These are phyloP conservation scores for Pseudogymnoascus sp. DNA, from an alignment of 2,329 filamentous ascomycete genomes.

Conservation along the genomic window DNA sequence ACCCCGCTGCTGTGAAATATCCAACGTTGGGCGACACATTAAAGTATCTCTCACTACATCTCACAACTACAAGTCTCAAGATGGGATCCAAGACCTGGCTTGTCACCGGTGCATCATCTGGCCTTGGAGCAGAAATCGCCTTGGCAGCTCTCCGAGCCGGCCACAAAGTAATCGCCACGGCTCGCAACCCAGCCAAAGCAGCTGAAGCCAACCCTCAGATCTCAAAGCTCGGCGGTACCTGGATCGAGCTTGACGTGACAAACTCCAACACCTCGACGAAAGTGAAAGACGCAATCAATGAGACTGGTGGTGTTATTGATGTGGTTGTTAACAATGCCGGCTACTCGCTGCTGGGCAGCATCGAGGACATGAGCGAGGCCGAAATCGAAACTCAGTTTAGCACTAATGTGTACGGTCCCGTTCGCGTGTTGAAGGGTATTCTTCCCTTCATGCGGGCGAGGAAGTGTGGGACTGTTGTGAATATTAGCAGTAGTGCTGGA, in stretches of 20 bases:
- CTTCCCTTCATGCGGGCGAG: not conserved
- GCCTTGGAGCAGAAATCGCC: conserved; percentile 34
- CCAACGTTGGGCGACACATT: no score
- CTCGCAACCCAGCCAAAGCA: conserved; percentile 26
- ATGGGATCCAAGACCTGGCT: conserved; percentile 31
- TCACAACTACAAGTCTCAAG: no score
- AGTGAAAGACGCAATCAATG: conserved; percentile 1
- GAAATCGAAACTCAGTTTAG: not conserved
- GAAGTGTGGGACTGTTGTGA: no score
- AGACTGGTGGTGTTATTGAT: conserved; percentile 15
- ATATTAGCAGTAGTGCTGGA: no score
- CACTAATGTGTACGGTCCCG: not conserved
- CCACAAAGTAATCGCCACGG: conserved; percentile 37
- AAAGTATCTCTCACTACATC: no score
- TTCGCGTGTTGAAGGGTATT: not conserved
- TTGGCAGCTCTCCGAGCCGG: conserved; percentile 31
- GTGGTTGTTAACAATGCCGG: conserved; percentile 19
- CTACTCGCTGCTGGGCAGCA: conserved; percentile 37
- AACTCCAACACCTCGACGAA: not conserved
- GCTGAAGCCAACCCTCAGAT: not conserved
- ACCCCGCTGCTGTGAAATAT: no score
- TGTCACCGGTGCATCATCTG: conserved; percentile 38
- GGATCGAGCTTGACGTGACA: not conserved
- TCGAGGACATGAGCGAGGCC: conserved; percentile 37
- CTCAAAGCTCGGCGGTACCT: not conserved